Conservation (phyloP, 768 basidiomycete species). For the Hortiboletus campestris region DNA sequence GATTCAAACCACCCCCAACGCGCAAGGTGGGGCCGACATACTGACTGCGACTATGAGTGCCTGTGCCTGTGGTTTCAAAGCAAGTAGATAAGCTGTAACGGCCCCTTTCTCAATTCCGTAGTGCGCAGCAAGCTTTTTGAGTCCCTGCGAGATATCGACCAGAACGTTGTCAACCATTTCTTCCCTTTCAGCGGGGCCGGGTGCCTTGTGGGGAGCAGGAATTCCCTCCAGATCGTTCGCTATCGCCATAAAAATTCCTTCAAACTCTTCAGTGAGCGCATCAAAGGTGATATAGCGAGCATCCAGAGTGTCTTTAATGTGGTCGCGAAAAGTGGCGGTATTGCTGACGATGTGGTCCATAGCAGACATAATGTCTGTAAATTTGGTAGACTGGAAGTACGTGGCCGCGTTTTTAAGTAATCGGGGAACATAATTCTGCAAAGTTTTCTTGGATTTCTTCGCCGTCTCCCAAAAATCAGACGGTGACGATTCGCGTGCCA, state of each 20-base stretch:
- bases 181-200: not conserved
- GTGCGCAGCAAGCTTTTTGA: not conserved
- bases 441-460: not conserved
- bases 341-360: slow-evolving; percentile 8
- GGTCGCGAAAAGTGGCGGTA: slow-evolving; percentile 8
- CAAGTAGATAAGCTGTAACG: not conserved
- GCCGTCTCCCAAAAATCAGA: slow-evolving; percentile 12
- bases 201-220: not conserved
- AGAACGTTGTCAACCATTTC: slow-evolving; percentile 5
- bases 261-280: slow-evolving; percentile 3
- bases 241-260: not conserved
- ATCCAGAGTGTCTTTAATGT: slow-evolving; percentile 3
- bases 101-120: slow-evolving; percentile 1
- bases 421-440: slow-evolving; percentile 6
- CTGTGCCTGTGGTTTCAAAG: not conserved
- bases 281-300: not conserved
- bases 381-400: not conserved
- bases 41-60: slow-evolving; percentile 7
- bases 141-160: not conserved
- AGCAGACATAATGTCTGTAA: not conserved
- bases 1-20: too few relatives aligned
- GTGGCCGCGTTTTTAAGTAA: not conserved
- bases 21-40: not conserved
- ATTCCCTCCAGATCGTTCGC: not conserved
- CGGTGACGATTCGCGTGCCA: not conserved